Evolutionary conservation across 805 yeast genomes (phyloP), one percentile per base, ranked within the genome.

Genomic region (Barnettozyma botsteinii): DNA sequence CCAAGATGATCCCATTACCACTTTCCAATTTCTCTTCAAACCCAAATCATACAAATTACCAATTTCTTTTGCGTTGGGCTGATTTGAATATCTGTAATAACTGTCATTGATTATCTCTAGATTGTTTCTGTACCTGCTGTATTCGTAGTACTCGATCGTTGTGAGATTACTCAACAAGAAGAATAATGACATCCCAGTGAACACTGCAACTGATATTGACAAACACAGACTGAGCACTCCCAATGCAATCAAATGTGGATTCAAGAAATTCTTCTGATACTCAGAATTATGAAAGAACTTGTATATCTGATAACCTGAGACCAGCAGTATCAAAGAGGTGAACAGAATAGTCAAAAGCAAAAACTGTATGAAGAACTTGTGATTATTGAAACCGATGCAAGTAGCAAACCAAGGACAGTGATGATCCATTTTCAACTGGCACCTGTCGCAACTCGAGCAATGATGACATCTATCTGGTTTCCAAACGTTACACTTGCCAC

Each of bases 351-450:
- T 65, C 52, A 80, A 79, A 7, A 70, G 33, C 38, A 88, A 59
- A 55, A 84, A 83, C 57, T 87, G 95, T 21, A 86, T 58, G 55
- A 89, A 91, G 56, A 67, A 75, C 61, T 87, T 84, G 48, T 85
- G 88, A 61, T 91, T 91, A 22, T 65, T 64, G 61, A 76, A 82
- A 0, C 98, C 98, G 42, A 91, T 75, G 59, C 97, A 89, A 5
- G 77, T 69, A 2, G 95, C 81, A 60, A 88, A 87, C 98, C 98
- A 91, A 0, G 97, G 97, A 46, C 82, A 81, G 62, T 88, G 96
- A 57, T 88, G 97, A 59, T 88, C 97, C 97, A 88, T 89, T 52
- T 76, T 77, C 43, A 89, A 58, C 21, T 85, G 76, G 59, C 97
- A 88, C 24, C 43, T 46, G 17, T 75, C 67, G 56, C 94, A 86